Evolutionary conservation across 352 stramenopile genomes (phyloP), one percentile per base, ranked within the genome.

Genomic region (Blastocystis sp.): DNA sequence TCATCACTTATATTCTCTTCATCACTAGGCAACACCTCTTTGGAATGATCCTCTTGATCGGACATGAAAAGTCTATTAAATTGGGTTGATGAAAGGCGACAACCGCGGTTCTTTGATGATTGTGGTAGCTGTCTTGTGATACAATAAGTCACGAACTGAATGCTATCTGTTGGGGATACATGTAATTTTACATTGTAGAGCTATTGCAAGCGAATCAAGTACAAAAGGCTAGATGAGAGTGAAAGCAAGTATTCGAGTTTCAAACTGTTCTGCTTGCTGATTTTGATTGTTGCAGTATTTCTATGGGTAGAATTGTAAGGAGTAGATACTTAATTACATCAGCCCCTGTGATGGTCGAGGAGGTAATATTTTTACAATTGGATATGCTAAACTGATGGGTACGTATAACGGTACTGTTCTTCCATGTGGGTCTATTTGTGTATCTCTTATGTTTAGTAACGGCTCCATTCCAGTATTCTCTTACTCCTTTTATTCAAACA

Each of bases 341-440:
- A 64, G 42, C 53, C 73, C 73, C 5, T 84, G 73, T 30, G 73
- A 84, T 30, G 73, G 73, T 51, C 48, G 73, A 37, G 73, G 73
- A 24, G 56, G 73, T 11, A 84, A 84, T 64, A 64, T 84, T n/a
- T 84, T 84, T 42, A 51, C 73, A 2, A 84, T 84, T 64, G 48
- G 33, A 40, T 84, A 66, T 24, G 11, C 42, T 24, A 62, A 44
- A 48, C 22, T 84, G 19, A 84, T 68, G 73, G 73, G 53, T 1
- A 84, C 73, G 11, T 84, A 84, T 51, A 84, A 84, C 22, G 48
- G 48, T 0, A 84, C 42, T 6, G 57, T 66, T 68, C 48, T 57
- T 19, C 48, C 48, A 7, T 42, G 73, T 84, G 68, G 11, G 3
- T 0, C 30, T 17, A 27, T 5, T 44, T 30, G 22, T 51, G 13